A percentile compares a stretch with the other conserved stretches of the same genome.
Evolutionary conservation across 1,284 basidiomycete genomes (phyloP).

Genomic region (Ustilago xerochloae): DNA sequence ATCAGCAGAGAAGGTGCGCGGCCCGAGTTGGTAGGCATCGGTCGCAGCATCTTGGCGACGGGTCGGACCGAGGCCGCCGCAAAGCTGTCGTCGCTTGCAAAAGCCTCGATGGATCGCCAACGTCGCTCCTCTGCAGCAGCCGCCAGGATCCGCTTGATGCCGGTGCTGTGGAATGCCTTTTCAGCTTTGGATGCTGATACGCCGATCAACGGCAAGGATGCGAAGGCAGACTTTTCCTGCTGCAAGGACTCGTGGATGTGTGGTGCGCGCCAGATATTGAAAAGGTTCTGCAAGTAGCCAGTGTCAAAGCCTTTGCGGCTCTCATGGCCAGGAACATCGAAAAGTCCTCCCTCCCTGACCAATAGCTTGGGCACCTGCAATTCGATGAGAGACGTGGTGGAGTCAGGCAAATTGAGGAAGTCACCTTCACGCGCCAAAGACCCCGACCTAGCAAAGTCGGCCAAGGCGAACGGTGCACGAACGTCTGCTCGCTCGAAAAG

Average conservation of each 20-base stretch:
- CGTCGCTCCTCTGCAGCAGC: conserved; percentile 64
- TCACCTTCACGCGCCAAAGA: conserved; percentile 87
- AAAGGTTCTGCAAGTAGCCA: conserved; percentile 77
- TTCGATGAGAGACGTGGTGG: conserved; percentile 86
- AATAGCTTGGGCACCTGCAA: conserved; percentile 80
- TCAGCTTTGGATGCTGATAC: conserved; percentile 76
- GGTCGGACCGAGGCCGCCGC: conserved; percentile 70
- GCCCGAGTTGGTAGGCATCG: conserved; percentile 59
- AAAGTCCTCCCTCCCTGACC: conserved; percentile 81
- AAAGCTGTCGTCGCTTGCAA: conserved; percentile 74
- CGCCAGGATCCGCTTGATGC: conserved; percentile 72
- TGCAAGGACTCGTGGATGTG: conserved; percentile 81
- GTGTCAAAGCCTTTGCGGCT: conserved; percentile 74
- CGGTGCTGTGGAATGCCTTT: conserved; percentile 73
- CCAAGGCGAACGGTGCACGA: conserved; percentile 88
- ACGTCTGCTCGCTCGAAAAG: conserved; percentile 98
- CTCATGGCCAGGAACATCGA: conserved; percentile 76
- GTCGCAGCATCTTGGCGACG: conserved; percentile 67
- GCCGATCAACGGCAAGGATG: conserved; percentile 80
- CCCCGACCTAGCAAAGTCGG: conserved; percentile 82
- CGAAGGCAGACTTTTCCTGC: conserved; percentile 74
- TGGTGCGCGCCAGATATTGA: conserved; percentile 91
- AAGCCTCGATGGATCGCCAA: conserved; percentile 45
- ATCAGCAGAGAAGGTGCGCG: conserved; percentile 70
- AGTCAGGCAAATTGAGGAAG: conserved; percentile 81